Evolutionary conservation across 495 filamentous ascomycete genomes (phyloP).

Genomic region (Penicillium goetzii): DNA sequence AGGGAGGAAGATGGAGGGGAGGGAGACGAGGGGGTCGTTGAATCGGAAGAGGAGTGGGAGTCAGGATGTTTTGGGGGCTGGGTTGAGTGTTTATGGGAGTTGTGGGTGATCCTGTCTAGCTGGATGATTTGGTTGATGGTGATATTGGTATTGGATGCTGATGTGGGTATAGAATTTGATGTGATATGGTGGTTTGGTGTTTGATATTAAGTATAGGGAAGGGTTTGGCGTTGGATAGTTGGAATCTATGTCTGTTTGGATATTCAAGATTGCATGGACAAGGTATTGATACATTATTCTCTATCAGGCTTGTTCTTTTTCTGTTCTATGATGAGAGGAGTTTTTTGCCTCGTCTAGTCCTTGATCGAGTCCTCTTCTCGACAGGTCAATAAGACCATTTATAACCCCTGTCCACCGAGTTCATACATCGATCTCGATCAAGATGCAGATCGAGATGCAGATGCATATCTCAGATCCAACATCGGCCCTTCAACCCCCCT

Average conservation of each 20-base stretch:
- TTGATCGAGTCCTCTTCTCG: neutral
- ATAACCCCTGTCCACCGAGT: too few species aligned
- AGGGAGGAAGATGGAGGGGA: neutral
- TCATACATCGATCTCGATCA: too few species aligned
- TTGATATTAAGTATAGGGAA: too few species aligned
- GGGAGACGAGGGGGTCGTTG: slow-evolving; percentile 9
- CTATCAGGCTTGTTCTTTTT: neutral
- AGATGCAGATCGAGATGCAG: neutral
- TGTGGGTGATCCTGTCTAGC: slow-evolving; percentile 18
- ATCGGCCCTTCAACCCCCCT: neutral
- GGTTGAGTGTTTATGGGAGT: slow-evolving; percentile 31
- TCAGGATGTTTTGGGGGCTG: slow-evolving; percentile 27
- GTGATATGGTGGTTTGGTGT: too few species aligned
- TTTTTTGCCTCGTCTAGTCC: neutral
- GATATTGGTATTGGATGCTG: too few species aligned
- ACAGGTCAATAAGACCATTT: too few species aligned
- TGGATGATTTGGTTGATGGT: too few species aligned
- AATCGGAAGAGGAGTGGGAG: slow-evolving; percentile 14
- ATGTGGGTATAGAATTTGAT: too few species aligned
- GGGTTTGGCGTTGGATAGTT: too few species aligned
- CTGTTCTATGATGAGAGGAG: neutral
- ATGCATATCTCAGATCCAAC: neutral
- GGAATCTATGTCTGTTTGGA: too few species aligned
- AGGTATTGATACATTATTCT: neutral
- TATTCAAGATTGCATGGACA: neutral